phyloP scores from a whole-genome alignment of 331 rosid species.

The Pyrus hybrid region DNA sequence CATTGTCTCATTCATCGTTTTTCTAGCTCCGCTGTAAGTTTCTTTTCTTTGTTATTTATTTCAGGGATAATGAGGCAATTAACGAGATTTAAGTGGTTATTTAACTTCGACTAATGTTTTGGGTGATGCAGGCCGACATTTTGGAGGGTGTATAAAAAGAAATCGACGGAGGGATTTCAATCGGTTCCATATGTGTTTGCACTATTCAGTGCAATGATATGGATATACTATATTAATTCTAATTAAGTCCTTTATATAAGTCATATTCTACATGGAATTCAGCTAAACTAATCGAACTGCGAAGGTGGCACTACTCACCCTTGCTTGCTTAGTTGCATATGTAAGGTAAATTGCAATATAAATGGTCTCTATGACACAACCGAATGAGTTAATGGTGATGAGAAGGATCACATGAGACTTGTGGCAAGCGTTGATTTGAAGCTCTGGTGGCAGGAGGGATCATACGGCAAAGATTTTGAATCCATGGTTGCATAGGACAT shows the following conservation, averaged over 20 bases:
- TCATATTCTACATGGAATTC: too few relatives aligned
- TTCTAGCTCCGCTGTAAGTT: conserved; percentile 81
- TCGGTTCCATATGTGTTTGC: conserved; percentile 81
- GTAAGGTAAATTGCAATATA: too few relatives aligned
- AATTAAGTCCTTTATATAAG: neutral
- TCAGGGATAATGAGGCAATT: neutral
- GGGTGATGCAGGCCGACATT: conserved; percentile 64
- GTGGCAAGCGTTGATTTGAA: too few relatives aligned
- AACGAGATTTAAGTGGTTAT: neutral
- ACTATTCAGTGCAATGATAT: conserved; percentile 77
- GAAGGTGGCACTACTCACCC: too few relatives aligned
- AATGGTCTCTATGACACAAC: too few relatives aligned
- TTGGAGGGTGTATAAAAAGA: conserved; percentile 56
- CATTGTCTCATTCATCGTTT: conserved; percentile 68
- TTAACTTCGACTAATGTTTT: neutral
- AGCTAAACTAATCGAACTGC: too few relatives aligned
- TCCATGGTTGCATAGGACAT: too few relatives aligned
- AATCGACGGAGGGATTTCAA: conserved; percentile 79
- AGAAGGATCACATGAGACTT: conserved; percentile 60
- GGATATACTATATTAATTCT: conserved; percentile 51
- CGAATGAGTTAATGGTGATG: conserved; percentile 66
- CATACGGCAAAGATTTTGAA: too few relatives aligned
- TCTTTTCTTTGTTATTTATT: too few relatives aligned
- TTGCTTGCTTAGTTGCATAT: too few relatives aligned
- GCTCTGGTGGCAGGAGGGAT: too few relatives aligned